Base-by-base conservation (phyloP, 2,329 filamentous ascomycete genomes). In the Colletotrichum scovillei region DNA sequence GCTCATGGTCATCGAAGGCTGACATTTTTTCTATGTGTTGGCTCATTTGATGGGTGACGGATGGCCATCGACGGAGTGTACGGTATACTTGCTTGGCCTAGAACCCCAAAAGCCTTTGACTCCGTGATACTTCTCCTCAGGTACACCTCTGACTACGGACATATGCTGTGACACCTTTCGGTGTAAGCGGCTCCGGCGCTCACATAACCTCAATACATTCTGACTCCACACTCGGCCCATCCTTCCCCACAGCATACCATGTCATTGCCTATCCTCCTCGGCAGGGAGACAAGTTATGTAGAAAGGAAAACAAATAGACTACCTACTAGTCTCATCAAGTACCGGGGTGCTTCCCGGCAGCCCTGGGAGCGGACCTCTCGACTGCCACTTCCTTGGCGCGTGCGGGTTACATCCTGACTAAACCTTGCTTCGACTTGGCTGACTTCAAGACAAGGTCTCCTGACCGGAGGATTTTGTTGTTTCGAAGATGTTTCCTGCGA, bases 141-240 rank as follows among this genome's bases (percentile, higher is more conserved):
- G 60, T 60, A 65, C 60, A 32, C n/a, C 46, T 26, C 42, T 19
- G n/a, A 32, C 28, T 35, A 19, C 38, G 38, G 38, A 3, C 38
- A 42, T n/a, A 24, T 56, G 38, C 66, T 38, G 60, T 59, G 46
- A 46, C 38, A 28, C 24, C 56, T 60, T 22, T 46, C 55, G 66
- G 42, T n/a, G 35, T 49, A 62, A 35, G 53, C 70, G 55, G 66
- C 55, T 60, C 66, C 55, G 59, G 42, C 42, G 59, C 55, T 69
- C 69, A 69, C 69, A 52, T 63, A 65, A 73, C 46, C 46, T 56
- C 59, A 14, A 24, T 8, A 26, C 22, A 19, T 60, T 60, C 28
- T 73, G 53, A 42, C 35, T 59, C 55, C 66, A 57, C 64, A 42
- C 62, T 65, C 70, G 60, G 69, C 26, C 46, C 55, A 73, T 62